A percentile compares a stretch with the other conserved stretches of the same genome.
Conservation (phyloP, 352 stramenopile genomes). For the Phytophthora boehmeriae region DNA sequence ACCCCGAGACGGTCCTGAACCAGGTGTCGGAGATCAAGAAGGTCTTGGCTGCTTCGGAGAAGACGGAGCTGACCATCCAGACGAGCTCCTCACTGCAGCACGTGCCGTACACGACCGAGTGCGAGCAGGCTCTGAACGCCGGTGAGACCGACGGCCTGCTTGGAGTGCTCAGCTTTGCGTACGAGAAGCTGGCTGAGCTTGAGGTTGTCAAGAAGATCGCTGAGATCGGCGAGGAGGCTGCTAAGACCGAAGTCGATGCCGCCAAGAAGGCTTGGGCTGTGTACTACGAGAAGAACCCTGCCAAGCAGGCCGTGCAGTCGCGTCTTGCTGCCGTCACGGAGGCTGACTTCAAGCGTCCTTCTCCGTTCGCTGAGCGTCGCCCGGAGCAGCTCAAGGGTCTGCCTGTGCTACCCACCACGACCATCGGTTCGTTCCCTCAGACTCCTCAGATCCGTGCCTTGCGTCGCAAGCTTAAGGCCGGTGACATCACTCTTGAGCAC, state of each 20-base stretch:
- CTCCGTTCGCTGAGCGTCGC: slow-evolving; percentile 80
- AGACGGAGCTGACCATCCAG: slow-evolving; percentile 78
- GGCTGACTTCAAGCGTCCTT: slow-evolving; percentile 82
- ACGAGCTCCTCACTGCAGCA: slow-evolving; percentile 91
- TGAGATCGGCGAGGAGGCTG: slow-evolving; percentile 57
- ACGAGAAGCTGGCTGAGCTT: slow-evolving; percentile 91
- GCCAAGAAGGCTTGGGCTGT: slow-evolving; percentile 67
- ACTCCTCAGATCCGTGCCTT: slow-evolving; percentile 87
- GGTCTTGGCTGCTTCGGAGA: slow-evolving; percentile 50
- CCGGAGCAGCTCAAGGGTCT: slow-evolving; percentile 68
- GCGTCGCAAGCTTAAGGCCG: slow-evolving; percentile 81
- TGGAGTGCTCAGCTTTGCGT: slow-evolving; percentile 86
- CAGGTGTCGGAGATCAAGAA: slow-evolving; percentile 68
- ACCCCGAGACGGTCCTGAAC: slow-evolving; percentile 60
- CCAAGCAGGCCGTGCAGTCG: slow-evolving; percentile 66
- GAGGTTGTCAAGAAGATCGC: slow-evolving; percentile 81
- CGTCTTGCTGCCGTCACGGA: slow-evolving; percentile 66
- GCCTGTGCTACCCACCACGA: slow-evolving; percentile 92
- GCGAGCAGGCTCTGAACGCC: slow-evolving; percentile 72
- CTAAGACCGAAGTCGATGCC: slow-evolving; percentile 53
- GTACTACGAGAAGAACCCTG: slow-evolving; percentile 88
- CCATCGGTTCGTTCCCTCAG: slow-evolving; percentile 95
- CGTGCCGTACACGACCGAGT: slow-evolving; percentile 88
- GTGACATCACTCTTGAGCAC: slow-evolving; percentile 72
- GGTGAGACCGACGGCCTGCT: slow-evolving; percentile 75